These are phyloP conservation scores for Metschnikowia amazonensis DNA, from an alignment of 805 yeast species.

Conservation along the genomic window DNA sequence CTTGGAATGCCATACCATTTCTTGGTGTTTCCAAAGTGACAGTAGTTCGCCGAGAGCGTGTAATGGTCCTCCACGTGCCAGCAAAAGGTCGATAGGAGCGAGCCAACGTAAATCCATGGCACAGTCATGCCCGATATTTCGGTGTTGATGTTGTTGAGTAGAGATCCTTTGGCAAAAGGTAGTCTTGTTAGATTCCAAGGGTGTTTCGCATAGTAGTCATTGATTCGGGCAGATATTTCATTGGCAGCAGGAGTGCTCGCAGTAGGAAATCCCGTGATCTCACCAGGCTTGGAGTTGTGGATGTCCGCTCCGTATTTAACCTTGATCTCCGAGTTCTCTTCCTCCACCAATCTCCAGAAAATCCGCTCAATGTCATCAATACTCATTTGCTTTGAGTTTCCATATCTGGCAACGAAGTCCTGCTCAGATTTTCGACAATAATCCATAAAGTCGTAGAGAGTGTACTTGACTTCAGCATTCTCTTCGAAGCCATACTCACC, in stretches of 20 bases:
- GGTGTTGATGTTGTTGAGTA: slow-evolving; percentile 60
- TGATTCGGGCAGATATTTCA: slow-evolving; percentile 15
- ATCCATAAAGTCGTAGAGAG: slow-evolving; percentile 56
- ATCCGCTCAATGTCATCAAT: slow-evolving; percentile 52
- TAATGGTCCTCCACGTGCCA: slow-evolving; percentile 98
- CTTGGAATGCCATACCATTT: slow-evolving; percentile 94
- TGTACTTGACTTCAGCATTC: slow-evolving; percentile 46
- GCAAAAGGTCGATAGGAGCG: slow-evolving; percentile 85
- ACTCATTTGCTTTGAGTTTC: slow-evolving; percentile 13
- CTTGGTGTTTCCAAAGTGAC: slow-evolving; percentile 84
- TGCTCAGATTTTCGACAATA: slow-evolving; percentile 48
- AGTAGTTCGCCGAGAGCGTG: slow-evolving; percentile 86
- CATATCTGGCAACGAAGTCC: slow-evolving; percentile 36
- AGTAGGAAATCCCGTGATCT: slow-evolving; percentile 72
- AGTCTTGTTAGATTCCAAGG: slow-evolving; percentile 75
- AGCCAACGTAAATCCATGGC: slow-evolving; percentile 94
- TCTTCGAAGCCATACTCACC: slow-evolving; percentile 89
- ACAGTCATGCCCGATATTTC: slow-evolving; percentile 89
- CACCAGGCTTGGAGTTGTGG: slow-evolving; percentile 60
- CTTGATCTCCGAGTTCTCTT: slow-evolving; percentile 44
- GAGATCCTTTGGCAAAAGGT: slow-evolving; percentile 66
- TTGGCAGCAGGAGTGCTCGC: slow-evolving; percentile 10
- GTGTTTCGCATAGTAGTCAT: slow-evolving; percentile 43
- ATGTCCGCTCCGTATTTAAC: slow-evolving; percentile 86
- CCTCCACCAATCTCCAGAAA: slow-evolving; percentile 59